phyloP scores from a whole-genome alignment of 345 rosid genomes.

The Pelargonium nanum region DNA sequence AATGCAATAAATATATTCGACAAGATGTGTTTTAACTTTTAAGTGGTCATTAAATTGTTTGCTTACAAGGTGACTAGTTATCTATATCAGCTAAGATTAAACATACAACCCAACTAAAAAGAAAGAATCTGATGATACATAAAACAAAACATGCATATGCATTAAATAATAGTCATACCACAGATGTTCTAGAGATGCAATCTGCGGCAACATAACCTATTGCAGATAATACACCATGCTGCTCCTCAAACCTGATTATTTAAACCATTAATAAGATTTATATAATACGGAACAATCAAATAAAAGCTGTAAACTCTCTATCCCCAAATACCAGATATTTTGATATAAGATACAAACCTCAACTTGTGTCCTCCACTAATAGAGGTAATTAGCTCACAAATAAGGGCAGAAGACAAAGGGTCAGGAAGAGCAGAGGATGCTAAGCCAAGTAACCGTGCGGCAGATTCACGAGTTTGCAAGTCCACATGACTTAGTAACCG shows the following conservation, averaged over 20 bases:
- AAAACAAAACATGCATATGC: not conserved
- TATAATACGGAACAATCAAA: not conserved
- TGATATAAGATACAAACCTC: slow-evolving; percentile 36
- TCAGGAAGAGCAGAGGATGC: slow-evolving; percentile 71
- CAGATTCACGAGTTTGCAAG: slow-evolving; percentile 81
- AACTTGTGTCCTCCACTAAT: slow-evolving; percentile 39
- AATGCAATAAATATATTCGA: not conserved
- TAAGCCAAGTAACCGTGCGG: slow-evolving; percentile 80
- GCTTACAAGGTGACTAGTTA: not conserved
- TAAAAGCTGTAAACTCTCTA: not conserved
- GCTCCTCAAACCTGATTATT: slow-evolving; percentile 60
- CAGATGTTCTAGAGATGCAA: slow-evolving; percentile 35
- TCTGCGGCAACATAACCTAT: slow-evolving; percentile 76
- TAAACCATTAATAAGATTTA: slow-evolving; percentile 1
- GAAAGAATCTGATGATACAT: not conserved
- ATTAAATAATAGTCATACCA: slow-evolving; percentile 37
- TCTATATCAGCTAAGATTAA: not conserved
- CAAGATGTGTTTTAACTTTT: not conserved
- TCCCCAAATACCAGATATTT: not conserved
- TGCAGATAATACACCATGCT: slow-evolving; percentile 70
- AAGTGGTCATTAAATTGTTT: not conserved
- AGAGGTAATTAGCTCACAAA: slow-evolving; percentile 46
- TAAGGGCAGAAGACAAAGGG: slow-evolving; percentile 41
- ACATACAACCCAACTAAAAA: not conserved
- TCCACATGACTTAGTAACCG: slow-evolving; percentile 67